A percentile compares a stretch with the other conserved stretches of the same genome.
Evolutionary conservation across 345 rosid genomes (phyloP).

Genomic region (Cochlearia excelsa): DNA sequence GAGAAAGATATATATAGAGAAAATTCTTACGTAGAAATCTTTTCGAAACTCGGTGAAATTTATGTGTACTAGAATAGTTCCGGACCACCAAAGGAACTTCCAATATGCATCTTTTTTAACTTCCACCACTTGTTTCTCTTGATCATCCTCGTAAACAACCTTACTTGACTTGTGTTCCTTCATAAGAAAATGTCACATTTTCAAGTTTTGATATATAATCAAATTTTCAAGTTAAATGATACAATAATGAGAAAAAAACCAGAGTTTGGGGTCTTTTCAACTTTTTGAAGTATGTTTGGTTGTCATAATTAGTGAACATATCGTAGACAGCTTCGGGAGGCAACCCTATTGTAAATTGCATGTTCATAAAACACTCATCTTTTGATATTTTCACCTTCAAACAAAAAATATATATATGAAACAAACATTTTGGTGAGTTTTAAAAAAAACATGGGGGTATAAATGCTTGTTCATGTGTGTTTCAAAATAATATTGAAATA

Average conservation of each 20-base stretch:
- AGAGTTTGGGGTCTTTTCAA: conserved; percentile 2
- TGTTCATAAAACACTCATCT: background rate
- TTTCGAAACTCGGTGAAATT: background rate
- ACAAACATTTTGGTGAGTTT: too few relatives aligned
- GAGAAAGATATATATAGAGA: background rate
- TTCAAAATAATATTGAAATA: too few relatives aligned
- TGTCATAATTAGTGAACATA: conserved; percentile 18
- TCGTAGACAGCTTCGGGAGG: conserved; percentile 19
- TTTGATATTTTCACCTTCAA: conserved; percentile 16
- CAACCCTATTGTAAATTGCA: conserved; percentile 7
- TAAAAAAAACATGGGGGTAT: too few relatives aligned
- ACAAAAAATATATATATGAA: background rate
- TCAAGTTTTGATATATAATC: background rate
- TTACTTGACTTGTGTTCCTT: conserved; percentile 12
- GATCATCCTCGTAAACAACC: conserved; percentile 1
- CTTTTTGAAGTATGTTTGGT: background rate
- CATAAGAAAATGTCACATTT: background rate
- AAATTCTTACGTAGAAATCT: background rate
- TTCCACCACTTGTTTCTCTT: background rate
- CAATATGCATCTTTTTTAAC: conserved; percentile 7
- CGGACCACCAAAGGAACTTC: conserved; percentile 17
- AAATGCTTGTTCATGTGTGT: too few relatives aligned
- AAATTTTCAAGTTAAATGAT: background rate
- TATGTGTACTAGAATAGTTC: background rate
- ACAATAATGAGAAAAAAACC: conserved; percentile 3